Conservation (phyloP, 23 red algal species). For the Rhodosorus marinus region DNA sequence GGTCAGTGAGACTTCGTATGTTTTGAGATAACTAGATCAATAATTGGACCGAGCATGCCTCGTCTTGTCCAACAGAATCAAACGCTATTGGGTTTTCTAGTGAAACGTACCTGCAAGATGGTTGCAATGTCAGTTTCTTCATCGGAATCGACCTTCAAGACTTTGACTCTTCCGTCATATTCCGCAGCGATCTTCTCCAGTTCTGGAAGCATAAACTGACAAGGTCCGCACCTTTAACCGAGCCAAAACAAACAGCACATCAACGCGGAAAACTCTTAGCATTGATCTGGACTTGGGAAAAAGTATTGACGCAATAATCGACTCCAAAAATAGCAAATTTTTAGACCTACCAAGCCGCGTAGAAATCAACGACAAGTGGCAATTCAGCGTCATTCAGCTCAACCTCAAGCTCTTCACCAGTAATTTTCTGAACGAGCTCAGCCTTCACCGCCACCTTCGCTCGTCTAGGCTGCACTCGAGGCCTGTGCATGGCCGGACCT, state of each 20-base stretch:
- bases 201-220: slow-evolving; percentile 42
- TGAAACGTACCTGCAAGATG: slow-evolving; percentile 18
- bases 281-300: not conserved
- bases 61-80: no score
- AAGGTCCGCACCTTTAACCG: slow-evolving; percentile 43
- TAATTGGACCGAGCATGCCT: no score
- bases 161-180: slow-evolving; percentile 34
- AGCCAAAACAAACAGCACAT: not conserved
- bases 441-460: not conserved
- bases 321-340: not conserved
- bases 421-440: not conserved
- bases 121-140: slow-evolving; percentile 24
- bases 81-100: not conserved
- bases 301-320: not conserved
- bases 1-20: no score
- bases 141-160: slow-evolving; percentile 48
- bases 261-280: not conserved
- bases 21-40: no score
- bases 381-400: not conserved
- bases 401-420: not conserved
- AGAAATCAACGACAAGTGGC: slow-evolving; percentile 5
- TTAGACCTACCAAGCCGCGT: slow-evolving; percentile 2
- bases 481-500: no score
- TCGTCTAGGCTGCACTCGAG: no score
- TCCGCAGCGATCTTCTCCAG: slow-evolving; percentile 31